phyloP scores from a whole-genome alignment of 192 early-diverging fungal genomes.

The Helicostylum pulchrum region DNA sequence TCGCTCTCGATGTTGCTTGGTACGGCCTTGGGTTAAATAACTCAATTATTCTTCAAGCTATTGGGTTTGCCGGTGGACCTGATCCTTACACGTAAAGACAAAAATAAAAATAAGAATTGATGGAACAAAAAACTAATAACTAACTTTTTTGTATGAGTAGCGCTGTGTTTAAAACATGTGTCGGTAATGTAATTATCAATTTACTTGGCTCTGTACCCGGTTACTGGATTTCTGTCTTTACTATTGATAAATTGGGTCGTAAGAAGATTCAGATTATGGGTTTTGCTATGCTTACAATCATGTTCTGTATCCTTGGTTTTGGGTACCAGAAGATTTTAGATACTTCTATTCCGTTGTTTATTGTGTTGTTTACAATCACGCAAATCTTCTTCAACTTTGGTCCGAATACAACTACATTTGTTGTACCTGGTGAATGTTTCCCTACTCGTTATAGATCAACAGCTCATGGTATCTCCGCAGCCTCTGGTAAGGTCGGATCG shows the following conservation, averaged over 20 bases:
- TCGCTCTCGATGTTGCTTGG: conserved; percentile 74
- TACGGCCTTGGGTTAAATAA: conserved; percentile 84
- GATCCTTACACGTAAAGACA: conserved; percentile 29
- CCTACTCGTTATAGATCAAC: conserved; percentile 82
- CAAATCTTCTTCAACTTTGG: conserved; percentile 94
- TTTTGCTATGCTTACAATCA: conserved; percentile 70
- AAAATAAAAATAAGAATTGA: no score
- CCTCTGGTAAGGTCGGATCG: conserved; percentile 75
- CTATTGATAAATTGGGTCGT: conserved; percentile 86
- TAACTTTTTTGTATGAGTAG: conserved; percentile 26
- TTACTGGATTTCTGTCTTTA: conserved; percentile 92
- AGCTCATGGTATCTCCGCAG: conserved; percentile 78
- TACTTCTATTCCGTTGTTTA: conserved; percentile 54
- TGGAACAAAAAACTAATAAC: no score
- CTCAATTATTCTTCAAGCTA: conserved; percentile 65
- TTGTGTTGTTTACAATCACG: conserved; percentile 62
- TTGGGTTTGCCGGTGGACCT: conserved; percentile 54
- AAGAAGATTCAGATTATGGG: conserved; percentile 93
- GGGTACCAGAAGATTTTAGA: conserved; percentile 64
- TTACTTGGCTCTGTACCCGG: conserved; percentile 86
- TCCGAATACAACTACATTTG: conserved; percentile 89
- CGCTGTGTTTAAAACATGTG: conserved; percentile 64
- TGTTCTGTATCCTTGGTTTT: conserved; percentile 75
- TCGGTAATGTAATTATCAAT: conserved; percentile 92
- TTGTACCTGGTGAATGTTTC: conserved; percentile 81